phyloP scores from a whole-genome alignment of 1,284 basidiomycete species.

The Moniliophthora roreri region DNA sequence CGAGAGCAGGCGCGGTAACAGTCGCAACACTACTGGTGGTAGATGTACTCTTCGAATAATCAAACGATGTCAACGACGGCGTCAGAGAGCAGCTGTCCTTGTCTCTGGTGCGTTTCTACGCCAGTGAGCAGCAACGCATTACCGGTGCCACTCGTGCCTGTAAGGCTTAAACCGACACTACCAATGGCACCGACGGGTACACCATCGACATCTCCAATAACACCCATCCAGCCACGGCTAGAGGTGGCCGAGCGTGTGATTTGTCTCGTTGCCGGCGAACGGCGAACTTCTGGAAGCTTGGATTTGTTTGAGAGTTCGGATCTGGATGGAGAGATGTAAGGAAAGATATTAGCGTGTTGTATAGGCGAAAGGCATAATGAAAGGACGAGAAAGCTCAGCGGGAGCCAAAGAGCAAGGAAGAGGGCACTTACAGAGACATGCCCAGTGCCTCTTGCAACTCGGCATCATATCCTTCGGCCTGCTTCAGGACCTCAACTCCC shows the following conservation, averaged over 20 bases:
- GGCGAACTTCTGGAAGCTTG: conserved; percentile 25
- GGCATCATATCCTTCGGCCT: conserved; percentile 53
- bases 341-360: conserved; percentile 7
- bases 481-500: conserved; percentile 68
- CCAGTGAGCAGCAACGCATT: too few species aligned
- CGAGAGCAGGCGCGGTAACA: neutral
- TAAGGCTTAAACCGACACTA: too few species aligned
- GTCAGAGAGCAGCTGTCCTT: neutral
- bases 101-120: too few species aligned
- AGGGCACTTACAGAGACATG: conserved; percentile 50
- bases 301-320: conserved; percentile 35
- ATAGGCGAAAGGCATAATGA: conserved; percentile 2
- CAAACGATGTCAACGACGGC: neutral
- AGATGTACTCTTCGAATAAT: too few species aligned
- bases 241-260: too few species aligned
- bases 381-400: neutral
- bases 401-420: too few species aligned
- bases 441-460: conserved; percentile 53
- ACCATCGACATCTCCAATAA: too few species aligned
- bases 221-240: conserved; percentile 13
- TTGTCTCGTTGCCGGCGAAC: conserved; percentile 9
- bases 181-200: too few species aligned
- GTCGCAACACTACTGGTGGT: too few species aligned
- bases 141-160: too few species aligned
- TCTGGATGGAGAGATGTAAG: conserved; percentile 48